These are phyloP conservation scores for Withania somnifera DNA, from an alignment of 305 asterid genomes.

Conservation along the genomic window DNA sequence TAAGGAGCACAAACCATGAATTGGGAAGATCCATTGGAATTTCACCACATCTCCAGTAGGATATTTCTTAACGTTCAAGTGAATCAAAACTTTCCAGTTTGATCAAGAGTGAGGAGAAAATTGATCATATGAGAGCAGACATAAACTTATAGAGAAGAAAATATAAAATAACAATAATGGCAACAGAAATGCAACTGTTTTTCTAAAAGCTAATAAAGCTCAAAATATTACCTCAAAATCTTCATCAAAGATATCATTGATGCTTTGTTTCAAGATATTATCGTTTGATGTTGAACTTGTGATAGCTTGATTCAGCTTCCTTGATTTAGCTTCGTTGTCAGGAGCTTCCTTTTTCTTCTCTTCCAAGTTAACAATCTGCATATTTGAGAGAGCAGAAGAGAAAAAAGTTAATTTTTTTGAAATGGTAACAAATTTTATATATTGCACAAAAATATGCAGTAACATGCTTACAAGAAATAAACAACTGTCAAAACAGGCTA, in stretches of 20 bases:
- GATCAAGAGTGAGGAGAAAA: not conserved
- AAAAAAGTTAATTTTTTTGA: not conserved
- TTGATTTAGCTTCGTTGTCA: conserved; percentile 10
- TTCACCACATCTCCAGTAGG: not conserved
- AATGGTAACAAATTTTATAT: not conserved
- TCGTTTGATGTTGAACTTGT: conserved; percentile 10
- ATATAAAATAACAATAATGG: not conserved
- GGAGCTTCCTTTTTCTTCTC: conserved; percentile 32
- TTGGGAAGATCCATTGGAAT: not conserved
- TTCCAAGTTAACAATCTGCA: conserved; percentile 56
- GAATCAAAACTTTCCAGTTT: not conserved
- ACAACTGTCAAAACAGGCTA: not conserved
- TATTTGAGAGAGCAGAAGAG: not conserved
- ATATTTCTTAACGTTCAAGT: not conserved
- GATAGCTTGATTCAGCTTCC: conserved; percentile 17
- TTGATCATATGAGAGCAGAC: not conserved
- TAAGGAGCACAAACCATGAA: not conserved
- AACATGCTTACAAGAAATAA: not conserved
- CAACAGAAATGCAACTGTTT: not conserved
- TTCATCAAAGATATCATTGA: conserved; percentile 22
- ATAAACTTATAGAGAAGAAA: not conserved
- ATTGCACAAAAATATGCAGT: not conserved
- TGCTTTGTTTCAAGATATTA: conserved; percentile 12
- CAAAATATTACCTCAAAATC: conserved; percentile 29
- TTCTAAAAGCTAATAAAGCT: not conserved